Conservation (phyloP, 2,329 filamentous ascomycete species). For the Biscogniauxia sp. region DNA sequence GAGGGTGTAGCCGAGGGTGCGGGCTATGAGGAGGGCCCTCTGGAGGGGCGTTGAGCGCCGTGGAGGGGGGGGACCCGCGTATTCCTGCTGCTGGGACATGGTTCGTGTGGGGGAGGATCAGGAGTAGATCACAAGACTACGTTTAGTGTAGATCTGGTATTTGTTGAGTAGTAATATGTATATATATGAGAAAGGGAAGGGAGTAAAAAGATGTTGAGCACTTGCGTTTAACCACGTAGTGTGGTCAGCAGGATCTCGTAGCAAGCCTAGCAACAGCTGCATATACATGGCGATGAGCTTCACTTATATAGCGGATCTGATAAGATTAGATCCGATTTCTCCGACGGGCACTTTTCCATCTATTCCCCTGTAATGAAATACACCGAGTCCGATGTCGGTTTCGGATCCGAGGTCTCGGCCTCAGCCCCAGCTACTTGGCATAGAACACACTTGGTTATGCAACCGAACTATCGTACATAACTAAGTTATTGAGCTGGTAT, state of each 20-base stretch:
- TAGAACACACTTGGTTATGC: no score
- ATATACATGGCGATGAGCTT: not conserved
- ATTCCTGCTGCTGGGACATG: not conserved
- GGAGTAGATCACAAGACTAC: no score
- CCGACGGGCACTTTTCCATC: no score
- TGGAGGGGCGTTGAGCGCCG: slow-evolving; percentile 14
- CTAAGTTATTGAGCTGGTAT: no score
- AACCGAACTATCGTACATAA: no score
- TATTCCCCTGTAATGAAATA: not conserved
- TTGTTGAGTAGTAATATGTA: no score
- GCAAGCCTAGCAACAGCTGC: not conserved
- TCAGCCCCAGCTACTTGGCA: no score
- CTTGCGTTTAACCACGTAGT: no score
- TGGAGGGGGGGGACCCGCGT: not conserved
- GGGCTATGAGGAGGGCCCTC: slow-evolving; percentile 17
- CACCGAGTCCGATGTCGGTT: slow-evolving; percentile 24
- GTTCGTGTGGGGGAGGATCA: not conserved
- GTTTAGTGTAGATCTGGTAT: no score
- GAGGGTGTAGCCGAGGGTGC: slow-evolving; percentile 13
- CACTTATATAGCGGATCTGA: slow-evolving; percentile 21
- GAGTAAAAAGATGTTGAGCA: no score
- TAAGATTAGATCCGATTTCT: slow-evolving; percentile 27
- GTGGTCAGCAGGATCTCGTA: no score
- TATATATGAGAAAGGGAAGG: no score
- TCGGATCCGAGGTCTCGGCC: slow-evolving; percentile 2